Conservation (phyloP, 2,329 filamentous ascomycete species). For the Xylogone sp. region DNA sequence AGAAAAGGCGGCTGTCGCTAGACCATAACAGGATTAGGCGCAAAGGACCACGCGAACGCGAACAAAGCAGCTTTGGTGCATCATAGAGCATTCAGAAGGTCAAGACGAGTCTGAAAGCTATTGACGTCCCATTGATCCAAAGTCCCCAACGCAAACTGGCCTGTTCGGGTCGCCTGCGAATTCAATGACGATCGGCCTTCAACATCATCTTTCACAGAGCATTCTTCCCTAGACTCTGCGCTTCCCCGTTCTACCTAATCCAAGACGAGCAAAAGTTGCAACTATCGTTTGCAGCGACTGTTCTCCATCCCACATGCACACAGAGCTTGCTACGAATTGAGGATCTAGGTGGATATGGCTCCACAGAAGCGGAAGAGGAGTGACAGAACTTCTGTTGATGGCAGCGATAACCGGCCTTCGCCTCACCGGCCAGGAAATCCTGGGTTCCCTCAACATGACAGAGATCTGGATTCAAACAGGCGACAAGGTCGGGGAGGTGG, state of each 20-base stretch:
- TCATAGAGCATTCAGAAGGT: background rate
- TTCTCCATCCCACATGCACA: conserved; percentile 19
- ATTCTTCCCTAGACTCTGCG: background rate
- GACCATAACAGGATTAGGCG: background rate
- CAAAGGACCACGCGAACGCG: background rate
- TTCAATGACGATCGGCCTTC: background rate
- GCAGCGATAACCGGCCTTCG: conserved; percentile 48
- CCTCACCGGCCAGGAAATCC: conserved; percentile 60
- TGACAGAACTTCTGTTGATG: conserved; percentile 32
- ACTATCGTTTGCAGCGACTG: conserved; percentile 5
- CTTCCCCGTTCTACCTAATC: background rate
- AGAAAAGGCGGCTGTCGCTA: background rate
- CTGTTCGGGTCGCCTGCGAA: background rate
- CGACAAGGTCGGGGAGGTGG: conserved; percentile 39
- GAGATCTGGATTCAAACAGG: conserved; percentile 46
- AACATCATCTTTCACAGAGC: background rate
- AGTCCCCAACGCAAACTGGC: background rate
- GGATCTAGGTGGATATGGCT: conserved; percentile 24
- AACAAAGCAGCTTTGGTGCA: background rate
- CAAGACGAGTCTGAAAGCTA: background rate
- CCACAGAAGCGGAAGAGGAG: conserved; percentile 31
- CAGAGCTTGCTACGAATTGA: conserved; percentile 13
- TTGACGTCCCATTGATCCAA: background rate
- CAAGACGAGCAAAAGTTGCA: background rate
- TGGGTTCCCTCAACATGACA: conserved; percentile 53